Conservation (phyloP, 768 basidiomycete species). For the Hortiboletus flavorubellus region DNA sequence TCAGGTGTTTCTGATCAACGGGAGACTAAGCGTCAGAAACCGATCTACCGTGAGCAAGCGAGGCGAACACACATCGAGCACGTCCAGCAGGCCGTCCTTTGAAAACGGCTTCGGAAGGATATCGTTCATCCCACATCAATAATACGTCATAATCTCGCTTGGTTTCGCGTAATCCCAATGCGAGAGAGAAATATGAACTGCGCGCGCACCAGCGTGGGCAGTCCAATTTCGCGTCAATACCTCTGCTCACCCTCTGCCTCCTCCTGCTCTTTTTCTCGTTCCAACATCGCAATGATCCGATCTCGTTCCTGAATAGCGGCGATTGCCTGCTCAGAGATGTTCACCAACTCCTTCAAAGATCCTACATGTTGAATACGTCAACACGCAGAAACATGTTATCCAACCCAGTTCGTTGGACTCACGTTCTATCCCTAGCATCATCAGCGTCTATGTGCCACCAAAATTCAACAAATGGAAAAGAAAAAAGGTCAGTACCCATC, state of each 20-base stretch:
- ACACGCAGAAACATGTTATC: background rate
- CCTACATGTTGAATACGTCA: conserved; percentile 19
- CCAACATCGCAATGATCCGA: conserved; percentile 10
- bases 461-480: background rate
- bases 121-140: conserved; percentile 83
- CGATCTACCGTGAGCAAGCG: background rate
- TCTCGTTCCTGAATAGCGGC: conserved; percentile 32
- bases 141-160: conserved; percentile 86
- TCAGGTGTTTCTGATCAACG: conserved; percentile 67
- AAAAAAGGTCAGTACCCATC: background rate
- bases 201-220: too few relatives aligned
- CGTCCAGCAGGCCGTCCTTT: conserved; percentile 84
- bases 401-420: conserved; percentile 11
- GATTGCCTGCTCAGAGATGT: conserved; percentile 34
- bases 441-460: conserved; percentile 32
- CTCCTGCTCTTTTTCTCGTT: conserved; percentile 8
- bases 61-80: conserved; percentile 69
- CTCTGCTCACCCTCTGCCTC: background rate
- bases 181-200: too few relatives aligned
- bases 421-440: conserved; percentile 48
- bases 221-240: too few relatives aligned
- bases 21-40: background rate
- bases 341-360: conserved; percentile 32
- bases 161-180: background rate
- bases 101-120: conserved; percentile 96